phyloP scores from a whole-genome alignment of 371 early-diverging fungal genomes.

The Mucor irregularis region DNA sequence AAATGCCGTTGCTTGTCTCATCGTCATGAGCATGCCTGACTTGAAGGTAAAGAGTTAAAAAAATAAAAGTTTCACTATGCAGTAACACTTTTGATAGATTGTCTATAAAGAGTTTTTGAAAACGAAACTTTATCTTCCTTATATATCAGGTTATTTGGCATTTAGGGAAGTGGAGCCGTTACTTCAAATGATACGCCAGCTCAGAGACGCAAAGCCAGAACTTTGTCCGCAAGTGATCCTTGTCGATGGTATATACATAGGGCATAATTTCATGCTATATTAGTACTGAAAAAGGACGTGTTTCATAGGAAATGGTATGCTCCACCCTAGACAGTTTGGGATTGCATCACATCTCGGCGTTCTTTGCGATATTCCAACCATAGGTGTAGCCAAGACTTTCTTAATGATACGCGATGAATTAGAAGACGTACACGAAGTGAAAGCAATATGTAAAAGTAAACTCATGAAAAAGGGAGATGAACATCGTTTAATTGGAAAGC shows the following conservation, averaged over 20 bases:
- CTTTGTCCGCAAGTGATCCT: conserved; percentile 75
- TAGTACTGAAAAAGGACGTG: too few species aligned
- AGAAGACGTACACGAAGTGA: conserved; percentile 26
- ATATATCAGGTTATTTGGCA: conserved; percentile 87
- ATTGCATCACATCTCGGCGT: conserved; percentile 90
- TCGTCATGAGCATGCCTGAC: conserved; percentile 66
- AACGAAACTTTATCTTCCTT: conserved; percentile 71
- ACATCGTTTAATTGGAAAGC: conserved; percentile 37
- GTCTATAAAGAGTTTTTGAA: conserved; percentile 52
- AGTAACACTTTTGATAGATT: conserved; percentile 35
- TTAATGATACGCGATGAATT: conserved; percentile 60
- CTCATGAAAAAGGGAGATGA: conserved; percentile 40
- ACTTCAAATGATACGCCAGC: conserved; percentile 47
- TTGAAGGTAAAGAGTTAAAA: conserved; percentile 41
- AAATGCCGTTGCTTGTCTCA: conserved; percentile 75
- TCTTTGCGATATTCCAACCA: conserved; percentile 64
- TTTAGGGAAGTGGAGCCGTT: conserved; percentile 82
- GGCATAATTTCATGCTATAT: not conserved
- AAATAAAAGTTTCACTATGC: not conserved
- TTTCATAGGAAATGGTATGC: conserved; percentile 64
- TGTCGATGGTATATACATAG: conserved; percentile 72
- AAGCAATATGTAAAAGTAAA: conserved; percentile 21
- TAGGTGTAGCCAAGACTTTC: conserved; percentile 92
- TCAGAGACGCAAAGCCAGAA: conserved; percentile 52
- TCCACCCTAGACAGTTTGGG: conserved; percentile 89